A percentile compares a stretch with the other conserved stretches of the same genome.
Conservation (phyloP, 2,329 filamentous ascomycete species). For the Phialemoniopsis sp. region DNA sequence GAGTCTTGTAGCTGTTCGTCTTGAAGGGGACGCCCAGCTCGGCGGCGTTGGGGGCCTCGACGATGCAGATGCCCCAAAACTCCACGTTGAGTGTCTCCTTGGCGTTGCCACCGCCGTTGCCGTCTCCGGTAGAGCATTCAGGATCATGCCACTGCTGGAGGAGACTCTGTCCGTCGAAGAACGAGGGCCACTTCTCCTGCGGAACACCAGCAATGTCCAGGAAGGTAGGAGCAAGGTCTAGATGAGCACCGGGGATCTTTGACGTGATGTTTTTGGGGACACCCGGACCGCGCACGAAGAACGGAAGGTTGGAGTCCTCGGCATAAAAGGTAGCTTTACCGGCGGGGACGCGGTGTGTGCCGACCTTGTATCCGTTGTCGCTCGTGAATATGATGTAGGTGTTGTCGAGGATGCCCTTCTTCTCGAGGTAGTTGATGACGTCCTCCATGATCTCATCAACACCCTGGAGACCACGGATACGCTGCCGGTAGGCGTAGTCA, state of each 20-base stretch:
- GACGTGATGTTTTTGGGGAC: slow-evolving; percentile 13
- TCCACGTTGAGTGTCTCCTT: slow-evolving; percentile 20
- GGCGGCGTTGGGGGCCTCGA: slow-evolving; percentile 11
- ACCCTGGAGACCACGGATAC: slow-evolving; percentile 17
- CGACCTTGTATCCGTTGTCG: slow-evolving; percentile 22
- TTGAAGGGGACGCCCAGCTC: not conserved
- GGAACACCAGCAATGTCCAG: slow-evolving; percentile 19
- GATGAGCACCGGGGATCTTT: slow-evolving; percentile 13
- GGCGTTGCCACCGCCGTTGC: not conserved
- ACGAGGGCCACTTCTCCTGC: slow-evolving; percentile 11
- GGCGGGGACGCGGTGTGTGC: slow-evolving; percentile 15
- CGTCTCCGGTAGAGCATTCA: not conserved
- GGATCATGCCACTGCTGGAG: slow-evolving; percentile 20
- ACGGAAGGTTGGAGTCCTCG: slow-evolving; percentile 24
- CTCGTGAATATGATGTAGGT: slow-evolving; percentile 20
- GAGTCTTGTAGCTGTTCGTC: slow-evolving; percentile 21
- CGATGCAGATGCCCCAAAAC: slow-evolving; percentile 16
- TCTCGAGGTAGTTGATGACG: slow-evolving; percentile 18
- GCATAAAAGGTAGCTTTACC: slow-evolving; percentile 20
- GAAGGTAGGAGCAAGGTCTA: slow-evolving; percentile 22
- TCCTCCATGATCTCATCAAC: slow-evolving; percentile 27
- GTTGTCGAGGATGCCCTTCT: slow-evolving; percentile 16
- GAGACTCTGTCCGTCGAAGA: slow-evolving; percentile 23
- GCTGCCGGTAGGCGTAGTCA: slow-evolving; percentile 12
- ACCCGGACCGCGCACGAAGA: slow-evolving; percentile 20